phyloP scores from a whole-genome alignment of 192 early-diverging fungal genomes.

The Entophlyctis luteolus region DNA sequence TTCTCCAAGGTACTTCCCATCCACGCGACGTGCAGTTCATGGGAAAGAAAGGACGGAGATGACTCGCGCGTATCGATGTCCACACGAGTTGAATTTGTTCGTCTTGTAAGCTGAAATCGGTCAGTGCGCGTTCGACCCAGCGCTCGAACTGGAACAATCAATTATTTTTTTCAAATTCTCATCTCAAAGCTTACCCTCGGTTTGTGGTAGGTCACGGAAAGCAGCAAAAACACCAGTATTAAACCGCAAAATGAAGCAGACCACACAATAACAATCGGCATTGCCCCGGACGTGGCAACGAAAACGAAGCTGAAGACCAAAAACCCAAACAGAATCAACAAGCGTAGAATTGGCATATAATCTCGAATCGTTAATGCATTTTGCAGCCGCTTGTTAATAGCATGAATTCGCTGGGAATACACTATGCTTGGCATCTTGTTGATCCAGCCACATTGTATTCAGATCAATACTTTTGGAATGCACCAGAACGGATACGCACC shows the following conservation, averaged over 20 bases:
- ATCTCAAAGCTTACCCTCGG: not conserved
- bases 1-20: conserved; percentile 8
- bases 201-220: conserved; percentile 4
- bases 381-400: conserved; percentile 7
- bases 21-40: not conserved
- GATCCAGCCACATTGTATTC: too few species aligned
- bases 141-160: conserved; percentile 4
- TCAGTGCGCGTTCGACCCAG: conserved; percentile 3
- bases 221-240: not conserved
- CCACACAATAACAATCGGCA: conserved; percentile 10
- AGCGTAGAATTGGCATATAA: not conserved
- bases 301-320: conserved; percentile 5
- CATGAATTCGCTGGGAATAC: not conserved
- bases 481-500: not conserved
- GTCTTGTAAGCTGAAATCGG: not conserved
- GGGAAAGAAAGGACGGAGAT: conserved; percentile 10
- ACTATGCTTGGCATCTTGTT: conserved; percentile 6
- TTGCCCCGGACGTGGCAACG: not conserved
- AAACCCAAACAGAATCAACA: conserved; percentile 2
- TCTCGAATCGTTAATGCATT: not conserved
- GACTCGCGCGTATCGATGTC: conserved; percentile 5
- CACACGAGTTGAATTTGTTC: conserved; percentile 20
- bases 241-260: not conserved
- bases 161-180: too few species aligned
- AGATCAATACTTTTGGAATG: too few species aligned